Evolutionary conservation across 2,329 filamentous ascomycete species (phyloP).

Genomic region (Curvularia eragrostidis): DNA sequence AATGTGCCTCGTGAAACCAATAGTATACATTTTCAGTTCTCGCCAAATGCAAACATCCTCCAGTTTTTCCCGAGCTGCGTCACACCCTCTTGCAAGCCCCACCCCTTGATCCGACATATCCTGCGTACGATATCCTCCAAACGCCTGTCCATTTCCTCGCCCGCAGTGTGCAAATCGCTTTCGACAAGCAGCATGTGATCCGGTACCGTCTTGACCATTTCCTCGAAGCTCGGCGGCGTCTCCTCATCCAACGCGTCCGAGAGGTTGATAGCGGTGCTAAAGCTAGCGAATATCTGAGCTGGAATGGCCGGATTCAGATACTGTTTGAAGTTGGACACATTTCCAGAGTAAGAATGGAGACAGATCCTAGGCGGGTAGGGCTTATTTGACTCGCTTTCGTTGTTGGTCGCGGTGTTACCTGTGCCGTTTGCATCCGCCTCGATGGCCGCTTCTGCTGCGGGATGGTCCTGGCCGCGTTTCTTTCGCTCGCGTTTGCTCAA

Average conservation of each 20-base stretch:
- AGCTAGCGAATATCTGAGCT: constrained; percentile 82
- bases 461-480: constrained; percentile 30
- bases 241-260: constrained; percentile 55
- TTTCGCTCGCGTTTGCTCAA: constrained; percentile 65
- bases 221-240: constrained; percentile 62
- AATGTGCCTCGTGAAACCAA: neutral
- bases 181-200: constrained; percentile 83
- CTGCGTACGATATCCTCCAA: constrained; percentile 78
- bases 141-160: constrained; percentile 76
- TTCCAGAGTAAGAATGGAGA: constrained; percentile 90
- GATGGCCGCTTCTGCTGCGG: constrained; percentile 16
- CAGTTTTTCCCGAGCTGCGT: constrained; percentile 75
- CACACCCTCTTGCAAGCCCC: constrained; percentile 76
- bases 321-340: constrained; percentile 74
- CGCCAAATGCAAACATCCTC: constrained; percentile 74
- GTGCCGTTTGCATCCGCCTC: constrained; percentile 4
- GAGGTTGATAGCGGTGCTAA: constrained; percentile 84
- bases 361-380: constrained; percentile 87
- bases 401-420: neutral
- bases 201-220: constrained; percentile 75
- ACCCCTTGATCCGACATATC: constrained; percentile 79
- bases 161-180: constrained; percentile 87
- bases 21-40: constrained; percentile 1
- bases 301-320: constrained; percentile 78
- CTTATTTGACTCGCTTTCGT: constrained; percentile 25